Evolutionary conservation across 1,284 basidiomycete genomes (phyloP), one percentile per base, ranked within the genome.

Genomic region (Leucoagaricus sp.): DNA sequence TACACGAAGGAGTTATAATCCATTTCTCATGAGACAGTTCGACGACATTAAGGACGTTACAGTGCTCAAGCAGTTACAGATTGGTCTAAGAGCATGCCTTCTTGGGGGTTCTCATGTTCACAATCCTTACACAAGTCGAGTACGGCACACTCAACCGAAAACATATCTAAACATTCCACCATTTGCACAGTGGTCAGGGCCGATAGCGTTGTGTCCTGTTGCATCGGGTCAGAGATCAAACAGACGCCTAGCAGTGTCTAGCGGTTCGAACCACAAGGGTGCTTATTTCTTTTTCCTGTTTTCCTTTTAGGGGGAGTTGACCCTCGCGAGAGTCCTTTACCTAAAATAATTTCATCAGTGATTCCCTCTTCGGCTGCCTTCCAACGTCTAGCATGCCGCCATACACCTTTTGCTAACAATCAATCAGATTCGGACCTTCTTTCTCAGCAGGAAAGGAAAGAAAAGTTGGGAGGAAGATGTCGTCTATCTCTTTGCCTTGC

Each of bases 401-500:
- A 8, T 7, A 17, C 41, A 42, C 17, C 36, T 40, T 12, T 6
- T 50, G 34, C 48, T 40, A 38, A 38, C 15, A 33, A 40, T 40
- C 49, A 29, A 50, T 34, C 49, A 50, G 23, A 49, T 49, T 36
- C 31, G 33, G 34, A 17, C 9, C 17, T 42, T 21, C 26, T 9
- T 49, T 33, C 21, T 31, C 33, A 36, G 36, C 36, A 38, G 17
- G 36, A 10, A 38, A 38, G 36, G 15, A 38, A 38, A 13, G 36
- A 38, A n/a, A n/a, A n/a, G n/a, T n/a, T 38, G 36, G 36, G 15
- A 10, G 13, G 13, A 38, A n/a, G 17, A 38, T 10, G 36, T 38
- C 15, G 33, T 50, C n/a, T 41, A 50, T 50, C 36, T 50, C 49
- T 36, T 40, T 50, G 19, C 26, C 36, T 40, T 50, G 29, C 21